Evolutionary conservation across 2,329 filamentous ascomycete species (phyloP).

Genomic region (Eurotiales sp.): DNA sequence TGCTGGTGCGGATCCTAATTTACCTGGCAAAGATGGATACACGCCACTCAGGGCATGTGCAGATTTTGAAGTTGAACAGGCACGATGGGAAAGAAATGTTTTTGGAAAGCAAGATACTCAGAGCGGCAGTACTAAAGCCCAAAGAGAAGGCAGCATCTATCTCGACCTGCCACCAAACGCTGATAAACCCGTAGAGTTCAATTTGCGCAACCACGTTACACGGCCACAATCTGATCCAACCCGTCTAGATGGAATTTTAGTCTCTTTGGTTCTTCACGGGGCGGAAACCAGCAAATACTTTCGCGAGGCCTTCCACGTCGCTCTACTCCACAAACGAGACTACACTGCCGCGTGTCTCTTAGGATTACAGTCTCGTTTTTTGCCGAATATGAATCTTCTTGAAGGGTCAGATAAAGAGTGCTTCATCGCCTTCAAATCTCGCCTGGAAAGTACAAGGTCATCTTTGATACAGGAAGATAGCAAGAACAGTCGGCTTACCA

Average conservation of each 20-base stretch:
- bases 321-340: constrained; percentile 3
- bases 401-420: neutral
- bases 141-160: neutral
- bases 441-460: constrained; percentile 1
- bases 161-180: neutral
- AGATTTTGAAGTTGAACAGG: constrained; percentile 9
- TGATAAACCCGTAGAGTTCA: neutral
- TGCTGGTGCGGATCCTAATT: constrained; percentile 3
- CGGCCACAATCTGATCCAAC: neutral
- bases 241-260: neutral
- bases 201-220: neutral
- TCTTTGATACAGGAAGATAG: neutral
- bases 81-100: neutral
- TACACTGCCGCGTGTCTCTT: constrained; percentile 2
- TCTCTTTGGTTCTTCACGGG: constrained; percentile 5
- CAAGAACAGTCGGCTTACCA: neutral
- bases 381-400: neutral
- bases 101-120: neutral
- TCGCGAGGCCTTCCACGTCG: neutral
- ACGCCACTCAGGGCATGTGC: constrained; percentile 8
- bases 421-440: neutral
- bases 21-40: constrained; percentile 4
- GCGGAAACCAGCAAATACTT: neutral
- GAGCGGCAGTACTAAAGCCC: neutral
- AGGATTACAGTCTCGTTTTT: constrained; percentile 1